phyloP scores from a whole-genome alignment of 192 early-diverging fungal species.

The Umbelopsis vinacea region DNA sequence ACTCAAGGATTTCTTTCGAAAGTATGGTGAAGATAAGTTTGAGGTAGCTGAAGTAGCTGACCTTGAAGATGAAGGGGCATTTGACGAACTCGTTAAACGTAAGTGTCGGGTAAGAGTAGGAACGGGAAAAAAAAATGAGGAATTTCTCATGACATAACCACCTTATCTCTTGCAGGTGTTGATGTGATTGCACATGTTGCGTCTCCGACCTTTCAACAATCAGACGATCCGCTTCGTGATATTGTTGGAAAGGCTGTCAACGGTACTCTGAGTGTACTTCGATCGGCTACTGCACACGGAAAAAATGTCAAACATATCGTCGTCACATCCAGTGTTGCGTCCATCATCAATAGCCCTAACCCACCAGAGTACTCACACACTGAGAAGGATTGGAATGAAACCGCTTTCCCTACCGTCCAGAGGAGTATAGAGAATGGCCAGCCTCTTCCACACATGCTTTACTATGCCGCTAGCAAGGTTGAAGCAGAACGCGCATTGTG shows the following conservation, averaged over 20 bases:
- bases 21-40: not conserved
- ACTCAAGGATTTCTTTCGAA: conserved; percentile 1
- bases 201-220: conserved; percentile 35
- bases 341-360: not conserved
- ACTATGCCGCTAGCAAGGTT: conserved; percentile 14
- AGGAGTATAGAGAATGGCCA: not conserved
- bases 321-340: conserved; percentile 44
- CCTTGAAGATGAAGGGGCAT: conserved; percentile 37
- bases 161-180: conserved; percentile 2
- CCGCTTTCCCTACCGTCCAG: not conserved
- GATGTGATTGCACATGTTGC: conserved; percentile 48
- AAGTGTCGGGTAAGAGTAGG: not conserved
- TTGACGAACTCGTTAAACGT: conserved; percentile 51
- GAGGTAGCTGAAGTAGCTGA: conserved; percentile 40
- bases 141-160: too few relatives aligned
- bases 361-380: not conserved
- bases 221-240: conserved; percentile 22
- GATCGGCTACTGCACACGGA: conserved; percentile 26
- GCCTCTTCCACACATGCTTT: not conserved
- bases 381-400: conserved; percentile 26
- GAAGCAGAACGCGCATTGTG: conserved; percentile 20
- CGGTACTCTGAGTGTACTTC: conserved; percentile 48
- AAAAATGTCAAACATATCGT: conserved; percentile 45
- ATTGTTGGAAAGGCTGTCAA: conserved; percentile 48
- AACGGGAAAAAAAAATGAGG: not conserved